Percentiles rank a stretch among this genome's conserved stretches.
These are phyloP conservation scores for Babesia gibsoni DNA, from an alignment of 169 alveolate species.

Conservation along the genomic window DNA sequence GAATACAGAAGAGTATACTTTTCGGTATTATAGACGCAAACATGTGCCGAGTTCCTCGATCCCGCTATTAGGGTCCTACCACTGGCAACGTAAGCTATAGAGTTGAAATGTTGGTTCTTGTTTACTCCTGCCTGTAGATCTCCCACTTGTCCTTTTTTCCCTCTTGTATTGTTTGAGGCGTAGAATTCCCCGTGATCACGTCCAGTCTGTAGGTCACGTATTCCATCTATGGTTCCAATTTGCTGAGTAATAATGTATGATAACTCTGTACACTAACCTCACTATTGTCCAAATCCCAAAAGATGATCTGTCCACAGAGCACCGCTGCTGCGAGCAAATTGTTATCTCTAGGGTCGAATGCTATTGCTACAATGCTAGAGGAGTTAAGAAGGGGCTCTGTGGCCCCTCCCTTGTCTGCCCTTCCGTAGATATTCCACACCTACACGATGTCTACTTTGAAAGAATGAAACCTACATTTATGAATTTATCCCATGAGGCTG, in stretches of 20 bases:
- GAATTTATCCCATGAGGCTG: constrained; percentile 94
- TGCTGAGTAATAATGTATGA: constrained; percentile 1
- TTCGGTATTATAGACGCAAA: constrained; percentile 70
- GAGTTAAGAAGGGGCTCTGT: constrained; percentile 86
- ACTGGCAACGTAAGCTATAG: constrained; percentile 66
- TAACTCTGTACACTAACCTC: constrained; percentile 37
- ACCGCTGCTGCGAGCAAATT: constrained; percentile 84
- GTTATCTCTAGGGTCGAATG: constrained; percentile 88
- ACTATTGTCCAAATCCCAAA: constrained; percentile 80
- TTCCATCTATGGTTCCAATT: constrained; percentile 85
- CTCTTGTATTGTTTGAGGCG: constrained; percentile 65
- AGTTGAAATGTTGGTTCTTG: constrained; percentile 70
- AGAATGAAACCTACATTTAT: constrained; percentile 85
- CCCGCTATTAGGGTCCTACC: constrained; percentile 70
- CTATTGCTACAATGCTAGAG: constrained; percentile 85
- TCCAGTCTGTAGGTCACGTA: constrained; percentile 80
- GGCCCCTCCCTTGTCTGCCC: constrained; percentile 86
- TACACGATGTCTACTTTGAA: background rate
- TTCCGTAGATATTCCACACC: constrained; percentile 77
- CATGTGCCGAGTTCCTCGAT: constrained; percentile 72
- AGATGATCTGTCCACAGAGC: constrained; percentile 73
- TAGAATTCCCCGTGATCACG: constrained; percentile 70
- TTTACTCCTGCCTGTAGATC: constrained; percentile 55
- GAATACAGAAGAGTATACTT: constrained; percentile 61
- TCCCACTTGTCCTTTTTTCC: constrained; percentile 17